Evolutionary conservation across 345 rosid genomes (phyloP).

Genomic region (Brassica nigra): DNA sequence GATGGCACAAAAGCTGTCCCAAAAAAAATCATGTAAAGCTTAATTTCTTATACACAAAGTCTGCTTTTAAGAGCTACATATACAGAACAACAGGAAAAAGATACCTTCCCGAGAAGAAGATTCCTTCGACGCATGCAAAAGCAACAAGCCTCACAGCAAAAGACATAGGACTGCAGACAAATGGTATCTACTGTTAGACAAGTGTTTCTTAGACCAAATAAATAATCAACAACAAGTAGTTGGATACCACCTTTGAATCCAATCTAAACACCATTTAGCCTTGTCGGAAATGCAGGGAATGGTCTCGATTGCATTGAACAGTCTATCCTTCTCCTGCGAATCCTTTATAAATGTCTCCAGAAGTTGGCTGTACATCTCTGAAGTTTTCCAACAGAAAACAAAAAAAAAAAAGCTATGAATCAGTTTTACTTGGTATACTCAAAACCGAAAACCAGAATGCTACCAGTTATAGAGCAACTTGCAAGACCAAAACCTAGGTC

Average conservation of each 20-base stretch:
- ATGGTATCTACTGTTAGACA: not conserved
- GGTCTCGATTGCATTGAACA: slow-evolving; percentile 83
- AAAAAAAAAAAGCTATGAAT: slow-evolving; percentile 18
- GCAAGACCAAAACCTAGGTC: slow-evolving; percentile 12
- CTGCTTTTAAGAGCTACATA: not conserved
- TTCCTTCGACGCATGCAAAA: slow-evolving; percentile 90
- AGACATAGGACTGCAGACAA: slow-evolving; percentile 60
- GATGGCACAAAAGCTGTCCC: slow-evolving; percentile 84
- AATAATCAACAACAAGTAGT: not conserved
- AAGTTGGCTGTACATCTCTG: slow-evolving; percentile 95
- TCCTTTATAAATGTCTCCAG: slow-evolving; percentile 90
- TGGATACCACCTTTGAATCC: slow-evolving; percentile 66
- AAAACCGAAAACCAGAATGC: not conserved
- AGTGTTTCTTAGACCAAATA: slow-evolving; percentile 1
- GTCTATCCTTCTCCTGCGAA: slow-evolving; percentile 72
- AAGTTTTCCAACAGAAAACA: not conserved
- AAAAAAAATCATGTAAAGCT: slow-evolving; percentile 3
- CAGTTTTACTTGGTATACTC: slow-evolving; percentile 10
- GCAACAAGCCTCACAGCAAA: slow-evolving; percentile 86
- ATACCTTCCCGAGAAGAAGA: slow-evolving; percentile 95
- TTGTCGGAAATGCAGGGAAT: slow-evolving; percentile 78
- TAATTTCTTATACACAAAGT: not conserved
- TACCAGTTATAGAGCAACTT: not conserved
- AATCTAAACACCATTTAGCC: slow-evolving; percentile 82
- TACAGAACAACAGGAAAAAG: not conserved